Base-by-base conservation (phyloP, 108 stramenopile species). In the Nitzschia inconspicua region DNA sequence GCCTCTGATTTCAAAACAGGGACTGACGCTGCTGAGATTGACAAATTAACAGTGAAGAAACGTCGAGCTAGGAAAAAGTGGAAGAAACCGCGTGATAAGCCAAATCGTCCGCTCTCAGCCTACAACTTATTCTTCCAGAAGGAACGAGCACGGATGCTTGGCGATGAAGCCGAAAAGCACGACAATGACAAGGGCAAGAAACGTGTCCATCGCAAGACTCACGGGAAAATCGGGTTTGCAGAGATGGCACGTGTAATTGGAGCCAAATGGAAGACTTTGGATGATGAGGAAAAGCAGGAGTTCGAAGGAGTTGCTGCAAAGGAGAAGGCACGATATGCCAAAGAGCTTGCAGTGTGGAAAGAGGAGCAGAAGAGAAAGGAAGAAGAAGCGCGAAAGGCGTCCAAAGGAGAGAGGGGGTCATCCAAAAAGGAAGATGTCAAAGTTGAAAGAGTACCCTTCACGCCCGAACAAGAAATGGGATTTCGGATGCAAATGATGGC, bases 171-270 rank as follows among this genome's bases (percentile, higher is more conserved):
- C 56, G 58, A 60, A 36, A 58, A 28, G 29, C 14, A 44, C 24
- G 60, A 70, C 11, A 32, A 47, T 9, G 68, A 61, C 29, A 46
- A 44, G 23, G 54, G 34, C 24, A 74, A 74, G 68, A 75, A 67
- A 39, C 68, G 75, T n/a, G 47, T 68, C 3, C 84, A 89, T 54
- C 65, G 88, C n/a, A 85, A 86, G 68, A 74, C 81, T 42, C 88
- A 90, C 52, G 85, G 88, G 10, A 86, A 86, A 50, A 79, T 90
- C 41, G 85, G 85, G 8, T 90, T 90, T 57, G 69, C 74, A 13
- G 88, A 89, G 25, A 71, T 89, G 49, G 85, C 85, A 1, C 63
- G 82, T 22, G 63, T 65, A 51, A 82, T 89, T 35, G 82, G 83
- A 22, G 54, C 61, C 10, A 72, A 73, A 42, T 89, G 88, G 88